Conservation (phyloP, 2,329 filamentous ascomycete genomes). For the Emergomyces pasteurianus region DNA sequence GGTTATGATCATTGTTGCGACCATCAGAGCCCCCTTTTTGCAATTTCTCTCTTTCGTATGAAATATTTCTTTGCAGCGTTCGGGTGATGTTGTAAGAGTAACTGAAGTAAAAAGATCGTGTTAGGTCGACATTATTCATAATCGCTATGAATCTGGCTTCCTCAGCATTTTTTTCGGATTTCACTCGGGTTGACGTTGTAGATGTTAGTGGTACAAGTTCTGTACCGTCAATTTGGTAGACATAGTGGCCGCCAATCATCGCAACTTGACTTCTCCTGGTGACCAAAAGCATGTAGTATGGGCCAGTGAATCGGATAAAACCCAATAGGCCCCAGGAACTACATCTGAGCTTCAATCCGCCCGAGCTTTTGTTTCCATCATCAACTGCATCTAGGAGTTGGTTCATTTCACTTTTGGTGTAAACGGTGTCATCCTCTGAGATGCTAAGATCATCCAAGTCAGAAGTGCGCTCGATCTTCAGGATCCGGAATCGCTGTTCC, state of each 20-base stretch:
- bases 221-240: slow-evolving; percentile 90
- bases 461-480: slow-evolving; percentile 88
- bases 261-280: slow-evolving; percentile 94
- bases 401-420: slow-evolving; percentile 84
- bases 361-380: slow-evolving; percentile 82
- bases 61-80: slow-evolving; percentile 86
- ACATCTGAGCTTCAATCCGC: slow-evolving; percentile 78
- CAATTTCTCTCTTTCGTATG: slow-evolving; percentile 61
- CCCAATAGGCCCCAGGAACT: slow-evolving; percentile 89
- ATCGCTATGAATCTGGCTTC: slow-evolving; percentile 83
- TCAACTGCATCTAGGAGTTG: slow-evolving; percentile 89
- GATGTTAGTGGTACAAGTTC: slow-evolving; percentile 81
- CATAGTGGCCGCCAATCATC: slow-evolving; percentile 88
- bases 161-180: slow-evolving; percentile 73
- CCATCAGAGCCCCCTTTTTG: slow-evolving; percentile 50
- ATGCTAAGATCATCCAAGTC: slow-evolving; percentile 69
- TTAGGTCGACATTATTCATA: slow-evolving; percentile 80
- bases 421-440: slow-evolving; percentile 89
- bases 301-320: slow-evolving; percentile 90
- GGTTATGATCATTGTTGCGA: slow-evolving; percentile 69
- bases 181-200: slow-evolving; percentile 52
- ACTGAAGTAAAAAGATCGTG: slow-evolving; percentile 92
- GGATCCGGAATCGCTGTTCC: slow-evolving; percentile 75
- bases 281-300: slow-evolving; percentile 94
- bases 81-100: slow-evolving; percentile 94